phyloP scores from a whole-genome alignment of 257 asterid species.

The Osmanthus fragrans region DNA sequence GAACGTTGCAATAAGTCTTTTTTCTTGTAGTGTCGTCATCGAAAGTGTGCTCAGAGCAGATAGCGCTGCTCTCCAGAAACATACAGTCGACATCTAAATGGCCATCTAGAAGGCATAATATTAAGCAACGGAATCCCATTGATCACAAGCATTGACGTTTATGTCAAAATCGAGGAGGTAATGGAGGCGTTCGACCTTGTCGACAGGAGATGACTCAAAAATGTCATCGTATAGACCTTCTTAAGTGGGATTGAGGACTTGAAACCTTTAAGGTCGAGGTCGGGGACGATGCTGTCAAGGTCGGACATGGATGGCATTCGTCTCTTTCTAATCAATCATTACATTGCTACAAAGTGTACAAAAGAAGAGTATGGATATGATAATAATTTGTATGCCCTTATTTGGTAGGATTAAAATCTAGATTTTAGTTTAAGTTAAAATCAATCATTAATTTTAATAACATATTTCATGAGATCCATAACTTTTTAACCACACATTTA shows the following conservation, averaged over 20 bases:
- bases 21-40: too few species aligned
- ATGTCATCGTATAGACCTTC: slow-evolving; percentile 78
- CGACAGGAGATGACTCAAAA: slow-evolving; percentile 85
- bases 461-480: too few species aligned
- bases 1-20: too few species aligned
- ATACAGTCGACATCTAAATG: slow-evolving; percentile 79
- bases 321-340: background rate
- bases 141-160: slow-evolving; percentile 83
- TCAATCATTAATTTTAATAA: too few species aligned
- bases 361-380: background rate
- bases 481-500: too few species aligned
- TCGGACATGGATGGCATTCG: slow-evolving; percentile 38
- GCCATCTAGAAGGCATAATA: slow-evolving; percentile 87
- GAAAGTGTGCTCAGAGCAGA: slow-evolving; percentile 86
- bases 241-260: slow-evolving; percentile 67
- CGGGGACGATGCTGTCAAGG: slow-evolving; percentile 69
- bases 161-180: slow-evolving; percentile 68
- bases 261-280: slow-evolving; percentile 69
- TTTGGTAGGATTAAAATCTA: too few species aligned
- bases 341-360: background rate
- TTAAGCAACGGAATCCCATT: slow-evolving; percentile 86
- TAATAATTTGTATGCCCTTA: too few species aligned
- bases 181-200: slow-evolving; percentile 73
- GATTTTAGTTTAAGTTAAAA: too few species aligned
- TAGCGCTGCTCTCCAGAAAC: slow-evolving; percentile 78